phyloP scores from a whole-genome alignment of 345 rosid genomes.

The Bruguiera sexangula region DNA sequence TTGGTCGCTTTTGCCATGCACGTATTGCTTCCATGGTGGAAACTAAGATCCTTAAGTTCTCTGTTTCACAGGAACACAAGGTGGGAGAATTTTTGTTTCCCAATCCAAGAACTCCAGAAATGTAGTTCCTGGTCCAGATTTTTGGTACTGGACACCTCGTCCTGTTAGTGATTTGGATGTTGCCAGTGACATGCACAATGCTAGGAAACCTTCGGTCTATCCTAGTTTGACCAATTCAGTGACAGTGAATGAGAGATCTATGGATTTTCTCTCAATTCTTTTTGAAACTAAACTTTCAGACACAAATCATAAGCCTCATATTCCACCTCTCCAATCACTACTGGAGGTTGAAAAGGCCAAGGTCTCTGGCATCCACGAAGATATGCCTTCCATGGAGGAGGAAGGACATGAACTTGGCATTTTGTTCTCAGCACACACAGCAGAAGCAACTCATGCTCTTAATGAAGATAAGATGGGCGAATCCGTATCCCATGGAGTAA shows the following conservation, averaged over 20 bases:
- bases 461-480: conserved; percentile 38
- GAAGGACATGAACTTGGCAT: conserved; percentile 42
- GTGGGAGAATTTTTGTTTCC: conserved; percentile 39
- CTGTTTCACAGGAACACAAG: conserved; percentile 33
- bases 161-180: conserved; percentile 25
- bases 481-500: conserved; percentile 42
- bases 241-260: conserved; percentile 51
- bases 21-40: neutral
- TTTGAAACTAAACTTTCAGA: conserved; percentile 58
- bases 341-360: conserved; percentile 43
- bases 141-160: conserved; percentile 95
- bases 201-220: conserved; percentile 27
- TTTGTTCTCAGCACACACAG: conserved; percentile 56
- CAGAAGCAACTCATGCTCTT: conserved; percentile 78
- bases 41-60: neutral
- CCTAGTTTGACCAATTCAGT: conserved; percentile 41
- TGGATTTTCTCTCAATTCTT: conserved; percentile 60
- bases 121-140: conserved; percentile 80
- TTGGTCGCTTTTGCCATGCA: neutral
- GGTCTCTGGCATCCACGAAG: conserved; percentile 30
- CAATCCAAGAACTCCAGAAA: conserved; percentile 41
- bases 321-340: conserved; percentile 73
- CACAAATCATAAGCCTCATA: conserved; percentile 31
- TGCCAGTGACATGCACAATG: conserved; percentile 21
- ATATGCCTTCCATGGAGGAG: conserved; percentile 31